A percentile compares a stretch with the other conserved stretches of the same genome.
Evolutionary conservation across 2,329 filamentous ascomycete genomes (phyloP).

Genomic region (Colletotrichum karsti): DNA sequence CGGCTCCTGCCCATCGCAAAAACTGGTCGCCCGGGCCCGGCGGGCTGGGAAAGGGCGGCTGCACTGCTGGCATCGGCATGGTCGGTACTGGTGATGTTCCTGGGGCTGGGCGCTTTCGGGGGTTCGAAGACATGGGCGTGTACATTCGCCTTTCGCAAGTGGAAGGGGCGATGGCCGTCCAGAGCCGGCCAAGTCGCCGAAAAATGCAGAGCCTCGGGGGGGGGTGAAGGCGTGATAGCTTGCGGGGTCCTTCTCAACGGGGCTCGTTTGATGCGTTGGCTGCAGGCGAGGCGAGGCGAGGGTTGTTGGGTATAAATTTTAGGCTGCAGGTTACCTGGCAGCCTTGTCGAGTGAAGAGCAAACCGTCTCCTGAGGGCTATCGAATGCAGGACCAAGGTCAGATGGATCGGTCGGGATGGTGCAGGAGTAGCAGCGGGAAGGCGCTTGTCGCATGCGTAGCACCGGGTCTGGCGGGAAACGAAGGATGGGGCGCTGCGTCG

Average conservation of each 20-base stretch:
- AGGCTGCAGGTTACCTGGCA: slow-evolving; percentile 15
- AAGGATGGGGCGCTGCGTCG: not conserved
- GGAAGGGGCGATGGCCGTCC: not conserved
- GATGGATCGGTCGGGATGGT: slow-evolving; percentile 6
- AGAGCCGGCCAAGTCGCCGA: slow-evolving; percentile 8
- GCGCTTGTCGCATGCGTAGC: slow-evolving; percentile 8
- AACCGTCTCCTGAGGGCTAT: not conserved
- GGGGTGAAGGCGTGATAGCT: not conserved
- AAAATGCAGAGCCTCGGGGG: slow-evolving; percentile 12
- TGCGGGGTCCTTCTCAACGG: slow-evolving; percentile 8
- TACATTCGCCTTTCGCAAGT: slow-evolving; percentile 20
- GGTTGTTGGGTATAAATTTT: not conserved
- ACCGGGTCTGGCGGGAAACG: not conserved
- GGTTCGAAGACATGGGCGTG: slow-evolving; percentile 56
- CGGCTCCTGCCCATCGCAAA: slow-evolving; percentile 53
- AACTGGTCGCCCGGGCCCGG: slow-evolving; percentile 58
- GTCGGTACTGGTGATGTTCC: slow-evolving; percentile 74
- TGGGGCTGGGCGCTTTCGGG: slow-evolving; percentile 78
- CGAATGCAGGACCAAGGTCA: not conserved
- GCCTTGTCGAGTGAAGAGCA: slow-evolving; percentile 2
- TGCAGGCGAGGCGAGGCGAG: not conserved
- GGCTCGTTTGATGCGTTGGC: slow-evolving; percentile 6
- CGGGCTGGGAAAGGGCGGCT: slow-evolving; percentile 54
- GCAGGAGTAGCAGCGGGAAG: not conserved
- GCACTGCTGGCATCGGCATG: slow-evolving; percentile 60